phyloP scores from a whole-genome alignment of 805 yeast species.

The Candida boleticola region DNA sequence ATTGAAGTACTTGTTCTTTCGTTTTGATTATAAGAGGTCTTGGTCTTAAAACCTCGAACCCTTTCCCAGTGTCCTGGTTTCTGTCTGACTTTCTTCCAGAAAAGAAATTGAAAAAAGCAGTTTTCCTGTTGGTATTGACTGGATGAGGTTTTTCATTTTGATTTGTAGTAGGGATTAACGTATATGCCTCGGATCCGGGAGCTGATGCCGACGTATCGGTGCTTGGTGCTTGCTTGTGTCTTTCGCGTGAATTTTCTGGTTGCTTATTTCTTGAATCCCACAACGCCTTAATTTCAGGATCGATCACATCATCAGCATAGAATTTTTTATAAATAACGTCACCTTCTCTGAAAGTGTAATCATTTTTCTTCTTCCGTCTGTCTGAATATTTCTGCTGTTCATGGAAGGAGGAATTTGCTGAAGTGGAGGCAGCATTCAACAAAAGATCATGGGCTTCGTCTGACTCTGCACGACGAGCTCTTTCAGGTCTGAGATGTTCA shows the following conservation, averaged over 20 bases:
- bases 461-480: background rate
- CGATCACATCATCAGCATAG: slow-evolving; percentile 40
- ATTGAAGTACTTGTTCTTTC: background rate
- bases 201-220: background rate
- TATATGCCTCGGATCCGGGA: background rate
- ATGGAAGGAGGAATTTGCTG: slow-evolving; percentile 11
- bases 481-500: background rate
- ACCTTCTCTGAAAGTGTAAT: slow-evolving; percentile 61
- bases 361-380: slow-evolving; percentile 27
- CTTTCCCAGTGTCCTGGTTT: slow-evolving; percentile 12
- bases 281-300: slow-evolving; percentile 49
- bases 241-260: background rate
- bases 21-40: slow-evolving; percentile 28
- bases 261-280: slow-evolving; percentile 37
- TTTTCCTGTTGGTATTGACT: background rate
- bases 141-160: background rate
- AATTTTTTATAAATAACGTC: slow-evolving; percentile 49
- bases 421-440: background rate
- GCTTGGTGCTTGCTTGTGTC: background rate
- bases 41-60: slow-evolving; percentile 38
- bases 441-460: background rate
- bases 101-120: slow-evolving; percentile 2
- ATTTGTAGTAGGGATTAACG: background rate
- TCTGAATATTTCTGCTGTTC: slow-evolving; percentile 17
- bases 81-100: slow-evolving; percentile 1